A percentile compares a stretch with the other conserved stretches of the same genome.
Evolutionary conservation across 169 alveolate genomes (phyloP).

Genomic region (Hepatocystis sp.): DNA sequence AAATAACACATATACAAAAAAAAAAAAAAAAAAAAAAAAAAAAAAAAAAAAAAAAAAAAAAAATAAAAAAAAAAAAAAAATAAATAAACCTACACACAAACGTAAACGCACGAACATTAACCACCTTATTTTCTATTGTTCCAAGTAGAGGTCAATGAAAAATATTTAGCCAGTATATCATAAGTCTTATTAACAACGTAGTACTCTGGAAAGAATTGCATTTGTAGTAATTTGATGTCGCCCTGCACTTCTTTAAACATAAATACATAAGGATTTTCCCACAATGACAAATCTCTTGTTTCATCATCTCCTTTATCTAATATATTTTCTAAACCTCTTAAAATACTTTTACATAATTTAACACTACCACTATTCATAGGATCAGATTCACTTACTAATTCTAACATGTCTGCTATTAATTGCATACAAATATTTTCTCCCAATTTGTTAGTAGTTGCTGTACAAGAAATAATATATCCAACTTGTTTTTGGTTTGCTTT

Average conservation of each 20-base stretch:
- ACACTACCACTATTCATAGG: slow-evolving; percentile 89
- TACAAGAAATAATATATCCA: slow-evolving; percentile 89
- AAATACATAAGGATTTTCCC: slow-evolving; percentile 90
- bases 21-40: background rate
- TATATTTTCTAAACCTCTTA: slow-evolving; percentile 88
- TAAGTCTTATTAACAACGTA: slow-evolving; percentile 83
- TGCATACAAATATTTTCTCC: slow-evolving; percentile 81
- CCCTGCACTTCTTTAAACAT: slow-evolving; percentile 87
- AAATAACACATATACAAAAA: slow-evolving; percentile 3
- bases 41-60: slow-evolving; percentile 1
- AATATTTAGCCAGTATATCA: slow-evolving; percentile 79
- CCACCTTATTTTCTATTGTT: slow-evolving; percentile 57
- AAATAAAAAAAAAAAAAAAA: background rate
- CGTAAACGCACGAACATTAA: background rate
- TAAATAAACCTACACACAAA: background rate
- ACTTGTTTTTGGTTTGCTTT: slow-evolving; percentile 88
- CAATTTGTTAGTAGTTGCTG: slow-evolving; percentile 76
- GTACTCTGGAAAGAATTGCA: slow-evolving; percentile 86
- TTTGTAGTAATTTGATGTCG: slow-evolving; percentile 81
- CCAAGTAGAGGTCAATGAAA: slow-evolving; percentile 77
- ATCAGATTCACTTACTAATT: slow-evolving; percentile 87
- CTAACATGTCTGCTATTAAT: slow-evolving; percentile 88
- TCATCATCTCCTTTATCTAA: slow-evolving; percentile 87
- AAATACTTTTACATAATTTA: slow-evolving; percentile 87
- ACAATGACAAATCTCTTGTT: slow-evolving; percentile 81